These are phyloP conservation scores for Candida alai DNA, from an alignment of 805 yeast genomes.

Conservation along the genomic window DNA sequence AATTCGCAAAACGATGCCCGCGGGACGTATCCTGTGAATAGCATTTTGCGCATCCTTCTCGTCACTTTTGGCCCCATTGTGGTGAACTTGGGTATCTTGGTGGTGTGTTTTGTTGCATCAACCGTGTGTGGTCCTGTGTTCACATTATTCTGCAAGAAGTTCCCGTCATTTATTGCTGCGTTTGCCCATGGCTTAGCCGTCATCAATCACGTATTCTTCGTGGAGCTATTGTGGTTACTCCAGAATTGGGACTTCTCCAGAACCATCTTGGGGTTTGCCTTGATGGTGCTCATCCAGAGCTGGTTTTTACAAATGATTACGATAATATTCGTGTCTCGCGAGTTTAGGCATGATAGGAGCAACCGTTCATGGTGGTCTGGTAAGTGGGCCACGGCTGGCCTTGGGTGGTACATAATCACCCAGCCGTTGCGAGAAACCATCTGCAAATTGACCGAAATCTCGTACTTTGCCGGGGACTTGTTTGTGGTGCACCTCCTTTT, in stretches of 20 bases:
- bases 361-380: conserved; percentile 68
- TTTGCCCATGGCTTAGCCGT: conserved; percentile 53
- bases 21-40: conserved; percentile 31
- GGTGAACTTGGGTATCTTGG: conserved; percentile 38
- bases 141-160: conserved; percentile 37
- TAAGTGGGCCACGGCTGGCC: conserved; percentile 57
- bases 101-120: conserved; percentile 43
- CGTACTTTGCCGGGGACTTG: conserved; percentile 65
- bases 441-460: conserved; percentile 62
- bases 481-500: conserved; percentile 55
- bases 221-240: conserved; percentile 61
- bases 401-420: conserved; percentile 57
- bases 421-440: conserved; percentile 64
- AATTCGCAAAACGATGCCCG: conserved; percentile 50
- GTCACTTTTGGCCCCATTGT: conserved; percentile 47
- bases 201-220: conserved; percentile 48
- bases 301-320: conserved; percentile 52
- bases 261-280: conserved; percentile 58
- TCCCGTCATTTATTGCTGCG: conserved; percentile 53
- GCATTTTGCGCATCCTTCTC: conserved; percentile 41
- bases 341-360: conserved; percentile 54
- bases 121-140: conserved; percentile 47
- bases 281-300: conserved; percentile 53
- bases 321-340: conserved; percentile 53
- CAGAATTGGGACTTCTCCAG: conserved; percentile 65